Conservation (phyloP, 768 basidiomycete species). For the Suillus bovinus region DNA sequence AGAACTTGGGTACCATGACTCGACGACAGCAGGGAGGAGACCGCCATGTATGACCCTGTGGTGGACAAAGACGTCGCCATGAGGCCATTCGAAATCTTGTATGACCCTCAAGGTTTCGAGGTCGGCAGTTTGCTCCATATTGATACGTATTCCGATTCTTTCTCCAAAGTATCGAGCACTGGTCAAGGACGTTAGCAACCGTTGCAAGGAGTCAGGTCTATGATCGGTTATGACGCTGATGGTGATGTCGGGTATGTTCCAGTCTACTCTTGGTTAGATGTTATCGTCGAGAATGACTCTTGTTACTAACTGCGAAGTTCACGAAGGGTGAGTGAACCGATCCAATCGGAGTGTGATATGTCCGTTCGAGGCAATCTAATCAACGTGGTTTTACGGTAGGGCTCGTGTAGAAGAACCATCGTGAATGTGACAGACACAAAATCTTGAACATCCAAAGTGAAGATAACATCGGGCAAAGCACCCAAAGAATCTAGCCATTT, state of each 20-base stretch:
- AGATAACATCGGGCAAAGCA: slow-evolving; percentile 32
- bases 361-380: slow-evolving; percentile 51
- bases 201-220: slow-evolving; percentile 66
- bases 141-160: slow-evolving; percentile 59
- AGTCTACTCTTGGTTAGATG: slow-evolving; percentile 47
- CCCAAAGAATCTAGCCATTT: slow-evolving; percentile 35
- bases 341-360: slow-evolving; percentile 58
- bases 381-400: slow-evolving; percentile 31
- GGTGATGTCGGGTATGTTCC: slow-evolving; percentile 69
- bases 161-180: slow-evolving; percentile 69
- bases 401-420: slow-evolving; percentile 20
- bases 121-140: slow-evolving; percentile 77
- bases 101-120: slow-evolving; percentile 54
- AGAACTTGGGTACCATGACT: slow-evolving; percentile 83
- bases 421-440: slow-evolving; percentile 22
- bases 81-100: slow-evolving; percentile 54
- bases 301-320: slow-evolving; percentile 58
- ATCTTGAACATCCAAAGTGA: slow-evolving; percentile 35
- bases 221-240: slow-evolving; percentile 78
- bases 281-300: slow-evolving; percentile 3
- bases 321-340: slow-evolving; percentile 52
- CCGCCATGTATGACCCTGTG: slow-evolving; percentile 80
- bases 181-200: slow-evolving; percentile 64
- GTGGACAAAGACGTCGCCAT: slow-evolving; percentile 60
- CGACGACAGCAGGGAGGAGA: slow-evolving; percentile 79